Evolutionary conservation across 352 stramenopile species (phyloP), one percentile per base, ranked within the genome.

Genomic region (Lagenidium giganteum): DNA sequence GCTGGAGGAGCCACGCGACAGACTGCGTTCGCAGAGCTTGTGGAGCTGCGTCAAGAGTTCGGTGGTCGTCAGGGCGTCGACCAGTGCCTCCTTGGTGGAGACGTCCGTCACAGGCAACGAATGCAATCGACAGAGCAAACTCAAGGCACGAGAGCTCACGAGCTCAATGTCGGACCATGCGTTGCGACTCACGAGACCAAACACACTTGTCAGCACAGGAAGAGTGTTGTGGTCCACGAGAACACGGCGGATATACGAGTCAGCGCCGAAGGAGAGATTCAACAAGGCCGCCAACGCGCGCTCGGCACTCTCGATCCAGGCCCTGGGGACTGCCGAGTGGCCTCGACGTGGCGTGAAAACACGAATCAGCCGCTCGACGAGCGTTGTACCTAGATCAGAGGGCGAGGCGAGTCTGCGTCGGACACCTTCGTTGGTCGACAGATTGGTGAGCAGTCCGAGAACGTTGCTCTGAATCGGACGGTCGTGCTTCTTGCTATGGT

Each of bases 111-210:
- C 11, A 6, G 48, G 35, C 20, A 60, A 34, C 8, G 60, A 47
- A 20, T 91, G 79, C 1, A 87, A 42, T 0, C 76, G 70, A 50
- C 75, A 88, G 16, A 91, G 56, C 16, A 91, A 37, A 41, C 75
- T 83, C 2, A 56, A 45, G 8, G 67, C 34, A 8, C 70, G 66
- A 1, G 72, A 74, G 18, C 67, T 46, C 21, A 77, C 30, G 24
- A 83, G 53, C 14, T 71, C 37, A 1, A 61, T 54, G 0, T 51
- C 27, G 0, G 28, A 23, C 5, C 67, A 62, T 5, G 23, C 55
- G 9, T 35, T 38, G 1, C 34, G n/a, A 7, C 9, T 62, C 18
- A 44, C 22, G 20, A 40, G 40, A 3, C 17, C 32, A 12, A 82
- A 42, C 7, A 78, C 54, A 1, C 35, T 38, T 7, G 63, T 45